Conservation (phyloP, 192 early-diverging fungal species). For the Cladochytrium replicatum region DNA sequence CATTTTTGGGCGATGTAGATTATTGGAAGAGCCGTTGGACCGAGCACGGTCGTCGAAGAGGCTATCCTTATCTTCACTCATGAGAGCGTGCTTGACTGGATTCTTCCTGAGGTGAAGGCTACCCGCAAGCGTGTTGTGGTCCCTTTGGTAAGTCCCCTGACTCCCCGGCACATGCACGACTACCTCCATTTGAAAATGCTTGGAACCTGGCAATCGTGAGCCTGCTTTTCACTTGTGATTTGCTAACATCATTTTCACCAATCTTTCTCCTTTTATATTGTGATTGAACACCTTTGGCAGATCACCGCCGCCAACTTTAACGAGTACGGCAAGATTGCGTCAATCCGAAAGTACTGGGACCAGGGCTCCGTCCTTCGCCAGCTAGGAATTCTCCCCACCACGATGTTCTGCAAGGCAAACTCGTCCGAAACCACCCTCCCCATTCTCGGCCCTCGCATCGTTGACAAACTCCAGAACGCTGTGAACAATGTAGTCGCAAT, state of each 20-base stretch:
- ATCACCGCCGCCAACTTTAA: constrained; percentile 21
- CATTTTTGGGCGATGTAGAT: too few species aligned
- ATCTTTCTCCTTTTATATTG: constrained; percentile 2
- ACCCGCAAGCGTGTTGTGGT: constrained; percentile 25
- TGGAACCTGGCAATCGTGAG: too few species aligned
- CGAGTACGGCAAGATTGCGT: constrained; percentile 15
- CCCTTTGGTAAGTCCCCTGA: constrained; percentile 18
- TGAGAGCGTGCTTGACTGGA: constrained; percentile 27
- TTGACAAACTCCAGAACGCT: constrained; percentile 23
- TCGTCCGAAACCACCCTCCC: constrained; percentile 30
- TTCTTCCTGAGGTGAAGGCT: constrained; percentile 38
- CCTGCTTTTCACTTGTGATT: too few species aligned
- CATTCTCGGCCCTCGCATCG: constrained; percentile 26
- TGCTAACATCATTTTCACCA: too few species aligned
- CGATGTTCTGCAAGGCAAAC: constrained; percentile 43
- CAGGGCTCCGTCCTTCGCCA: constrained; percentile 40
- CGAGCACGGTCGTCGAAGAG: constrained; percentile 26
- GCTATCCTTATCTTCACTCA: constrained; percentile 31
- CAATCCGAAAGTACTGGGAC: constrained; percentile 41
- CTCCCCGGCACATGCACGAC: too few species aligned
- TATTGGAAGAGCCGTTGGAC: neutral
- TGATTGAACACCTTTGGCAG: constrained; percentile 4
- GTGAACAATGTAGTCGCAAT: too few species aligned
- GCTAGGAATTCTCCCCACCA: constrained; percentile 23
- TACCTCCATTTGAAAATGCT: too few species aligned